Evolutionary conservation across 164 flowering plant genomes (phyloP), one percentile per base, ranked within the genome.

Genomic region (Cinnamomum micranthum): DNA sequence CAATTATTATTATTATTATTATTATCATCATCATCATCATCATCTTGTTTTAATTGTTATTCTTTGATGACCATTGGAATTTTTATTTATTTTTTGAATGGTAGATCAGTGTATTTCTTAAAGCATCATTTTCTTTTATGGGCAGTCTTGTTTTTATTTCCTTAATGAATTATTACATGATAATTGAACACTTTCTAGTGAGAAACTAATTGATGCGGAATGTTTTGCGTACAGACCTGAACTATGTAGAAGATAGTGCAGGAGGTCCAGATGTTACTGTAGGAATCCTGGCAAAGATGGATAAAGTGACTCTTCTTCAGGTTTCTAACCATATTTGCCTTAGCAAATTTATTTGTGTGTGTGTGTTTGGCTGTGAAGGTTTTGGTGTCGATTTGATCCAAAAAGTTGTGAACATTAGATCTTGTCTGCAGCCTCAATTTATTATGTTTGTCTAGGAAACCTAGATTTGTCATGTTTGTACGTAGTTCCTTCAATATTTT

Each of bases 231-330:
- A 33, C 88, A 95, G 97, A 93, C 87, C 75, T 95, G 73, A 92
- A 95, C 75, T 95, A 93, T 73, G 83, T 89, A 14, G 99, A 95
- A 84, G 99, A 95, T 82, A 93, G 98, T 80, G 99, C 97, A 80
- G 98, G 97, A 73, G 98, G 98, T 71, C 89, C 98, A 23, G 98
- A 95, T 88, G 93, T 95, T 28, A 90, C 97, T 67, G 92, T 95
- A 2, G 99, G 96, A 76, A 77, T 91, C 77, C 78, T 95, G 59
- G 87, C 95, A 5, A 92, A 90, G 84, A 74, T 87, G 82, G 95
- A 93, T 78, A 93, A 84, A 90, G 91, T 92, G 75, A 93, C 99
- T 24, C 91, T 93, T 79, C 97, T 95, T 83, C 99, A 95, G 97
- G 99, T 95, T 28, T 28, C n/a, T 20, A 72, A 62, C 71, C 10